Conservation (phyloP, 305 asterid genomes). For the Caryopteris hybrid region DNA sequence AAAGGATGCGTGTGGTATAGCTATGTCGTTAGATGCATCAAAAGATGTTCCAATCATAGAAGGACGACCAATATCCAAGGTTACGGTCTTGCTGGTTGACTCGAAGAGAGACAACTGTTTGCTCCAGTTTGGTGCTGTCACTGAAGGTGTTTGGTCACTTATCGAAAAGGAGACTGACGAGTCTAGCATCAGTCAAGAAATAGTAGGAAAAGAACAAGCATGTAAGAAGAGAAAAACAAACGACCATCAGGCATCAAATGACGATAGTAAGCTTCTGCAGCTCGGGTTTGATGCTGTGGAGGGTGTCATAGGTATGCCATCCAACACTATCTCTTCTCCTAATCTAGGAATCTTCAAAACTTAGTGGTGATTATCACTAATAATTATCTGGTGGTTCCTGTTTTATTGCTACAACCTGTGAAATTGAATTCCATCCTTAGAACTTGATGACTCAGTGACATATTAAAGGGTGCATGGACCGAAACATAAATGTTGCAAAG, state of each 20-base stretch:
- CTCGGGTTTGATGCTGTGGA: constrained; percentile 41
- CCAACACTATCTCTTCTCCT: neutral
- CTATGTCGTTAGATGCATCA: constrained; percentile 43
- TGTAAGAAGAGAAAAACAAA: constrained; percentile 30
- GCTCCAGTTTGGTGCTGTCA: constrained; percentile 34
- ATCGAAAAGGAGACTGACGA: constrained; percentile 35
- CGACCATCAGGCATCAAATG: constrained; percentile 5
- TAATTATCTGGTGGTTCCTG: no score
- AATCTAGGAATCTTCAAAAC: no score
- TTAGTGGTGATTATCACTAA: no score
- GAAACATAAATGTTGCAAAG: no score
- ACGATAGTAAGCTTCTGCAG: constrained; percentile 30
- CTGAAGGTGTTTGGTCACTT: constrained; percentile 64
- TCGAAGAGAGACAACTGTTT: constrained; percentile 44
- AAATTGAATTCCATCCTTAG: no score
- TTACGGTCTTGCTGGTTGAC: constrained; percentile 55
- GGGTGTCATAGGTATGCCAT: constrained; percentile 39
- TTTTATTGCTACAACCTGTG: no score
- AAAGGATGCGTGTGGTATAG: constrained; percentile 54
- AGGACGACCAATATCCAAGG: constrained; percentile 47
- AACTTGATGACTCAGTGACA: no score
- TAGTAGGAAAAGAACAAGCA: neutral
- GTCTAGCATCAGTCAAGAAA: constrained; percentile 14
- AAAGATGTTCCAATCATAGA: constrained; percentile 33
- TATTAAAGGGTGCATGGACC: no score